These are phyloP conservation scores for Vaucheria bursata DNA, from an alignment of 352 stramenopile species.

Conservation along the genomic window DNA sequence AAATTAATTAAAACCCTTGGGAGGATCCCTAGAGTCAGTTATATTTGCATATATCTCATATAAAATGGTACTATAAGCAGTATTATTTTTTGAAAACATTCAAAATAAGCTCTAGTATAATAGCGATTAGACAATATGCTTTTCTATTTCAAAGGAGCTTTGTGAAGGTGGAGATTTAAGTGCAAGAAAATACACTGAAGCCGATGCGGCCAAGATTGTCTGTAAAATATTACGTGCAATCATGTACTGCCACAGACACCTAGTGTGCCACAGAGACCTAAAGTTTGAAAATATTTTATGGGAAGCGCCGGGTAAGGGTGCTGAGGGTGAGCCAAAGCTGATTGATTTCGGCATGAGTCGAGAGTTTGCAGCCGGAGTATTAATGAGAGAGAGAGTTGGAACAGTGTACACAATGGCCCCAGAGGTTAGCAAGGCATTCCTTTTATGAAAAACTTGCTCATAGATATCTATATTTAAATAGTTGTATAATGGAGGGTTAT, in stretches of 20 bases:
- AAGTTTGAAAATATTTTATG: slow-evolving; percentile 59
- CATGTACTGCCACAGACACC: slow-evolving; percentile 52
- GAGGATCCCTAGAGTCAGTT: too few relatives aligned
- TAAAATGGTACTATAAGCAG: too few relatives aligned
- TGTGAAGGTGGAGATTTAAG: slow-evolving; percentile 11
- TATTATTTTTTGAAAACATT: too few relatives aligned
- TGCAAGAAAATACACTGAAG: slow-evolving; percentile 45
- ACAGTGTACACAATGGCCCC: slow-evolving; percentile 88
- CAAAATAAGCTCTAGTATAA: too few relatives aligned
- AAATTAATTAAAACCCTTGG: too few relatives aligned
- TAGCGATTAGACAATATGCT: too few relatives aligned
- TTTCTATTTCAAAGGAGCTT: background rate
- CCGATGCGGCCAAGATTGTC: slow-evolving; percentile 19
- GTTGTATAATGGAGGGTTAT: too few relatives aligned
- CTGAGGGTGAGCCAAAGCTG: slow-evolving; percentile 50
- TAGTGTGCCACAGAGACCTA: slow-evolving; percentile 62
- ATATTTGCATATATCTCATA: too few relatives aligned
- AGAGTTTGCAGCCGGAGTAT: slow-evolving; percentile 47
- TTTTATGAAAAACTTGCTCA: too few relatives aligned
- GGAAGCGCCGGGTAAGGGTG: slow-evolving; percentile 24
- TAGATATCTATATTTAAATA: too few relatives aligned
- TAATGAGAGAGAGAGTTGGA: slow-evolving; percentile 79
- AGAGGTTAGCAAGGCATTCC: slow-evolving; percentile 26
- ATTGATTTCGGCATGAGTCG: slow-evolving; percentile 55
- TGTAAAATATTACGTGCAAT: slow-evolving; percentile 29